Conservation (phyloP, 129 eudicot species). For the Sambucus nigra region DNA sequence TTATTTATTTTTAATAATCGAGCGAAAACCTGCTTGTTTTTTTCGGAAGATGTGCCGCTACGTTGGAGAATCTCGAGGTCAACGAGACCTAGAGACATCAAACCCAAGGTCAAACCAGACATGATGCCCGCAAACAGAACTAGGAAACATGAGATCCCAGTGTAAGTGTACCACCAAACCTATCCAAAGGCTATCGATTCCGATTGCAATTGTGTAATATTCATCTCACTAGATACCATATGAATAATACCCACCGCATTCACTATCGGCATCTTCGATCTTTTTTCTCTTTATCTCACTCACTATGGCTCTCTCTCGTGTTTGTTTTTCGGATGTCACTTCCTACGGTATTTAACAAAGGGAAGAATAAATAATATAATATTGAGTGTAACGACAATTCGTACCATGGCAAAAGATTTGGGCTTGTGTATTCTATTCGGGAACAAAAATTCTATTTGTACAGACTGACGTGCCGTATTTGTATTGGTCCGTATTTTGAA, state of each 20-base stretch:
- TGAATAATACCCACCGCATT: conserved; percentile 39
- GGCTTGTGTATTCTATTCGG: too few species aligned
- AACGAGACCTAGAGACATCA: conserved; percentile 93
- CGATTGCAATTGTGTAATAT: conserved; percentile 26
- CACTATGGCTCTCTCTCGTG: neutral
- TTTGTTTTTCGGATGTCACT: too few species aligned
- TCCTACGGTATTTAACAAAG: too few species aligned
- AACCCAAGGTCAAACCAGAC: conserved; percentile 93
- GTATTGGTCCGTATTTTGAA: too few species aligned
- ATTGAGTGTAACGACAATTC: too few species aligned
- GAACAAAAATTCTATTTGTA: too few species aligned
- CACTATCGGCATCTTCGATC: conserved; percentile 30
- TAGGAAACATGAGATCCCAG: conserved; percentile 52
- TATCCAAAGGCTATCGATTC: conserved; percentile 52
- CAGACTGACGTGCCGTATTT: too few species aligned
- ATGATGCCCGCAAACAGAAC: conserved; percentile 86
- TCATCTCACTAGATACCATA: conserved; percentile 21
- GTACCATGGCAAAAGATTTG: too few species aligned
- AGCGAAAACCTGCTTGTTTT: conserved; percentile 89
- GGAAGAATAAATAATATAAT: too few species aligned
- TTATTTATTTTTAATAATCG: too few species aligned
- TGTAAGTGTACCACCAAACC: conserved; percentile 58
- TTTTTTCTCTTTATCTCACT: conserved; percentile 6
- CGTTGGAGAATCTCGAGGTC: conserved; percentile 94
- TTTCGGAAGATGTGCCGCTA: conserved; percentile 73